Base-by-base conservation (phyloP, 202 grass and related monocot genomes). In the Eragrostis tef region DNA sequence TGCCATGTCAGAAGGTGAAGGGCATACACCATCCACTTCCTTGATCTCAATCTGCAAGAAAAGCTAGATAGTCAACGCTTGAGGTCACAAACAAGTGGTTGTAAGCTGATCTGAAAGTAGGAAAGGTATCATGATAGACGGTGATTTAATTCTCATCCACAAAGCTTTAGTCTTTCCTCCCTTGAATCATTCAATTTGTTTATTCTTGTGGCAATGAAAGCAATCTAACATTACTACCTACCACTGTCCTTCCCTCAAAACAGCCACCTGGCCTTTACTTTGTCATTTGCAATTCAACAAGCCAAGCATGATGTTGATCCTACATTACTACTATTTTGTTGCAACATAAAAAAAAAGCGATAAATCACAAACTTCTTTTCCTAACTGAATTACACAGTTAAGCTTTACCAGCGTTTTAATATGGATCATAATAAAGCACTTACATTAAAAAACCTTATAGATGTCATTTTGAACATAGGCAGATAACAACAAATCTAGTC, bases 41-140 rank as follows among this genome's bases (percentile, higher is more conserved):
- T 90, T 91, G 61, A 99, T 95, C 86, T 99, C 96, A 87, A 99
- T 95, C 96, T 95, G 78, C 29, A 87, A 64, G 52, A 11, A 56
- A 64, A 72, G 41, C 25, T 70, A 43, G 20, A 19, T 6, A 16
- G 21, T 36, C 72, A 16, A 79, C 22, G 6, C 21, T 17, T 52
- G 13, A 17, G 9, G n/a, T 46, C n/a, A 67, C 24, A 34, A 21
- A 46, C 36, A 79, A 24, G 66, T 9, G 46, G 11, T 46, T 45
- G 22, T 34, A 85, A 56, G 47, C 50, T 57, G 25, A 34, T 57
- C 57, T 2, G 5, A 84, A 11, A 20, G 43, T 15, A 56, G 2
- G 10, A 13, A 13, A 67, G 0, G 68, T 45, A 12, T 29, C 42
- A 22, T 20, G 2, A 80, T 3, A 29, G 16, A 75, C 10, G 14